Evolutionary conservation across 768 basidiomycete genomes (phyloP).

Genomic region (Psilocybe azurescens): DNA sequence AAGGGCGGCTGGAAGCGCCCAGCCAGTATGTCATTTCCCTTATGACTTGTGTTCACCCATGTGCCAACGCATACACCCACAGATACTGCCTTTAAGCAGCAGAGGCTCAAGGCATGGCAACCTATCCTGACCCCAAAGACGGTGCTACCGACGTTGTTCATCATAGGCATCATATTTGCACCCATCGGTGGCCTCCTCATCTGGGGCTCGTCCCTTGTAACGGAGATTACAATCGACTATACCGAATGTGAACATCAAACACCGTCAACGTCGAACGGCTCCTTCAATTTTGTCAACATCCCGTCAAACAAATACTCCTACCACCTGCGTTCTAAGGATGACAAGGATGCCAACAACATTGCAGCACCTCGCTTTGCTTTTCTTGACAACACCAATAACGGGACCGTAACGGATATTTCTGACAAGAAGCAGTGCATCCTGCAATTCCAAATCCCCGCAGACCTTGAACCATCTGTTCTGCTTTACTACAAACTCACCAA

Average conservation of each 20-base stretch:
- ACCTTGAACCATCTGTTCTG: slow-evolving; percentile 77
- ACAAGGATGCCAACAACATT: slow-evolving; percentile 58
- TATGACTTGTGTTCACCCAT: slow-evolving; percentile 17
- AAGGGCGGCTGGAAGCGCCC: slow-evolving; percentile 87
- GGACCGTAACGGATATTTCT: slow-evolving; percentile 46
- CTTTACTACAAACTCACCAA: slow-evolving; percentile 97
- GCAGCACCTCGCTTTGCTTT: slow-evolving; percentile 79
- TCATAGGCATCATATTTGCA: slow-evolving; percentile 93
- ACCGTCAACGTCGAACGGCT: slow-evolving; percentile 41
- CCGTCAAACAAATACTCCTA: slow-evolving; percentile 73
- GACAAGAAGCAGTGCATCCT: slow-evolving; percentile 71
- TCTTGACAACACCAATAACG: slow-evolving; percentile 56
- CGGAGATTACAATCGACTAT: slow-evolving; percentile 95
- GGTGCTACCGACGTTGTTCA: slow-evolving; percentile 94
- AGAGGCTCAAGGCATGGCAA: slow-evolving; percentile 99
- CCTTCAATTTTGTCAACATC: slow-evolving; percentile 52
- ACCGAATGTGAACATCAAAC: slow-evolving; percentile 82
- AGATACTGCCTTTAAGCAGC: slow-evolving; percentile 99
- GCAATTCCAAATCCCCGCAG: slow-evolving; percentile 81
- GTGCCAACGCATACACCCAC: slow-evolving; percentile 22
- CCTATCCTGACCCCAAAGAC: slow-evolving; percentile 98
- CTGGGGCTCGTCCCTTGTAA: slow-evolving; percentile 85
- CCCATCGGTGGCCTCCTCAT: slow-evolving; percentile 95
- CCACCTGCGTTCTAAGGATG: slow-evolving; percentile 57
- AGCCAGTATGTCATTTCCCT: slow-evolving; percentile 58